These are phyloP conservation scores for Tanacetum coccineum DNA, from an alignment of 129 eudicot species.

Conservation along the genomic window DNA sequence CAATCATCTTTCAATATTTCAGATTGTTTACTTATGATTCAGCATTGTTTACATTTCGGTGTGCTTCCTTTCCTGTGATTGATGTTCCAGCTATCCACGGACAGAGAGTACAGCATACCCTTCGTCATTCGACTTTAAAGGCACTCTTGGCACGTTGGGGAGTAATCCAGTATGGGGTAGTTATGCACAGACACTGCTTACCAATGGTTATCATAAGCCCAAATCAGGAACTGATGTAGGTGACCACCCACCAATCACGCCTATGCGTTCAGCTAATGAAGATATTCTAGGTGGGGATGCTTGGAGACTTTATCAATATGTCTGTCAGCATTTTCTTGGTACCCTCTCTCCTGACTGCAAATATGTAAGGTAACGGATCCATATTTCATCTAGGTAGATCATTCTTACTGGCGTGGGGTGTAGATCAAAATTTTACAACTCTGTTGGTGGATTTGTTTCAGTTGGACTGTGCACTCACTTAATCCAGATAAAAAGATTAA, in stretches of 20 bases:
- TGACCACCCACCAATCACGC: constrained; percentile 96
- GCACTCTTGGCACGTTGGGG: constrained; percentile 61
- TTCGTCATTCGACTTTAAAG: constrained; percentile 79
- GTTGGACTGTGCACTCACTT: neutral
- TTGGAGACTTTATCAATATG: constrained; percentile 90
- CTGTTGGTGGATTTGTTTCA: neutral
- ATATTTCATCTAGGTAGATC: neutral
- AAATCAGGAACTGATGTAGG: constrained; percentile 83
- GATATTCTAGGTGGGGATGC: constrained; percentile 82
- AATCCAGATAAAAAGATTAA: constrained; percentile 7
- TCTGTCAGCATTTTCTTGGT: constrained; percentile 89
- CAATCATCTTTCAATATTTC: neutral
- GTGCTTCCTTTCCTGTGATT: constrained; percentile 8
- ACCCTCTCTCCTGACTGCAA: constrained; percentile 82
- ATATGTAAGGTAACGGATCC: constrained; percentile 52
- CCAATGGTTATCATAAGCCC: constrained; percentile 62
- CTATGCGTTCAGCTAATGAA: constrained; percentile 84
- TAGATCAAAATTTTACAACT: neutral
- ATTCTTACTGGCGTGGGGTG: constrained; percentile 10
- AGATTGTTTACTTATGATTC: neutral
- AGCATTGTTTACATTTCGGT: neutral
- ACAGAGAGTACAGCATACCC: constrained; percentile 98
- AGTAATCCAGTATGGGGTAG: constrained; percentile 64
- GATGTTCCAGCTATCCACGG: constrained; percentile 73
- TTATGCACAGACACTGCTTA: constrained; percentile 55